Percentiles rank a stretch among this genome's conserved stretches.
phyloP scores from a whole-genome alignment of 129 eudicot species.

The Escallonia rubra region DNA sequence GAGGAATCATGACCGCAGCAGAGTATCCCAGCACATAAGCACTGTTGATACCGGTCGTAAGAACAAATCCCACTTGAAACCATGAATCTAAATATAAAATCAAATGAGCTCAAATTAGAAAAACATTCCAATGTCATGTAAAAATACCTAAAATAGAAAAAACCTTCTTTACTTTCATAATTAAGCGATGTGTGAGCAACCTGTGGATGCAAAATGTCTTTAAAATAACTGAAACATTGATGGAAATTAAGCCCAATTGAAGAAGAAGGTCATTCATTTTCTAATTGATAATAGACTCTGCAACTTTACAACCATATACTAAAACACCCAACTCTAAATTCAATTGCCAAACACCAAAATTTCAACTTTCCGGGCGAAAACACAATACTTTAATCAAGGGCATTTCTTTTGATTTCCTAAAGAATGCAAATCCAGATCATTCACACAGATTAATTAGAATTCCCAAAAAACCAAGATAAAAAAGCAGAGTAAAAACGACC shows the following conservation, averaged over 20 bases:
- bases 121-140: no score
- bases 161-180: neutral
- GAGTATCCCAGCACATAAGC: conserved; percentile 90
- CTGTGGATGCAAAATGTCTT: neutral
- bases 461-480: neutral
- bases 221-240: no score
- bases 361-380: no score
- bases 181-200: neutral
- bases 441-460: no score
- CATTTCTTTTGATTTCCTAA: neutral
- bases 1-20: conserved; percentile 81
- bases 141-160: no score
- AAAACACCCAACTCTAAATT: no score
- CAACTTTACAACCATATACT: no score
- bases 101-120: conserved; percentile 3
- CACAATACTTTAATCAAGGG: no score
- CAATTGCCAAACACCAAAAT: no score
- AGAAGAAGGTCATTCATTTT: no score
- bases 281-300: no score
- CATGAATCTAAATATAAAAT: conserved; percentile 66
- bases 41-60: conserved; percentile 93
- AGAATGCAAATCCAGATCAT: neutral
- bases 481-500: conserved; percentile 27
- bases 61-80: conserved; percentile 92
- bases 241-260: neutral